A percentile compares a stretch with the other conserved stretches of the same genome.
phyloP scores from a whole-genome alignment of 2,329 filamentous ascomycete species.

The Fusarium miscanthi region DNA sequence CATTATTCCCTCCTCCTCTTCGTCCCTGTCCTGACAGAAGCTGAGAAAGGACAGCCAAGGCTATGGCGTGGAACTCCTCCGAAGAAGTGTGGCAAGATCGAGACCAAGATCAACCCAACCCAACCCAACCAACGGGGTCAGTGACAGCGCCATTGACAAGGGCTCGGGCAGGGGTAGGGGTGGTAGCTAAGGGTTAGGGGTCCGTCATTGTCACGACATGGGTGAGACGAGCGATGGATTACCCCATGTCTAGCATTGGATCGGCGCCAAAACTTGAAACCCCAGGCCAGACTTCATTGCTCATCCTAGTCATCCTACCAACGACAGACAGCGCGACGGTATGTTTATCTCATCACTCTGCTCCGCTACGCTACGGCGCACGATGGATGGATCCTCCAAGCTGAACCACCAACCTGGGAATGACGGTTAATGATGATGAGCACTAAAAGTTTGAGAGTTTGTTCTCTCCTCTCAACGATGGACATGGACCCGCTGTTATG shows the following conservation, averaged over 20 bases:
- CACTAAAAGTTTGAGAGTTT: background rate
- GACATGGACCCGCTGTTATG: background rate
- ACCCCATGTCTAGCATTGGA: constrained; percentile 31
- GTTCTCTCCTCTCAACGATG: background rate
- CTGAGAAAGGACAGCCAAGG: constrained; percentile 1
- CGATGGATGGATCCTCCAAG: background rate
- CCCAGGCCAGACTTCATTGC: background rate
- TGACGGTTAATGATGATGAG: background rate
- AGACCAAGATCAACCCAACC: constrained; percentile 18
- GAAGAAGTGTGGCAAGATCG: constrained; percentile 8
- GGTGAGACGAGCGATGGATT: constrained; percentile 13
- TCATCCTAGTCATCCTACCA: background rate
- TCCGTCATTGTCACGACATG: background rate
- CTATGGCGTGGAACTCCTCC: constrained; percentile 15
- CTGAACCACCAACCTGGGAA: constrained; percentile 10
- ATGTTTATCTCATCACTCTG: background rate
- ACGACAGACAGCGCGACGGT: background rate
- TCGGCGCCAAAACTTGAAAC: constrained; percentile 25
- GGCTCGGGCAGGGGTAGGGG: background rate
- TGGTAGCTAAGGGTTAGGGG: background rate
- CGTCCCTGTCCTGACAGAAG: background rate
- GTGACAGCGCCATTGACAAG: background rate
- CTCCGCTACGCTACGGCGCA: background rate
- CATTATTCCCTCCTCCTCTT: background rate
- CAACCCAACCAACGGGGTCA: constrained; percentile 15